A percentile compares a stretch with the other conserved stretches of the same genome.
These are phyloP conservation scores for Pseudogymnoascus sp. DNA, from an alignment of 2,329 filamentous ascomycete genomes.

Conservation along the genomic window DNA sequence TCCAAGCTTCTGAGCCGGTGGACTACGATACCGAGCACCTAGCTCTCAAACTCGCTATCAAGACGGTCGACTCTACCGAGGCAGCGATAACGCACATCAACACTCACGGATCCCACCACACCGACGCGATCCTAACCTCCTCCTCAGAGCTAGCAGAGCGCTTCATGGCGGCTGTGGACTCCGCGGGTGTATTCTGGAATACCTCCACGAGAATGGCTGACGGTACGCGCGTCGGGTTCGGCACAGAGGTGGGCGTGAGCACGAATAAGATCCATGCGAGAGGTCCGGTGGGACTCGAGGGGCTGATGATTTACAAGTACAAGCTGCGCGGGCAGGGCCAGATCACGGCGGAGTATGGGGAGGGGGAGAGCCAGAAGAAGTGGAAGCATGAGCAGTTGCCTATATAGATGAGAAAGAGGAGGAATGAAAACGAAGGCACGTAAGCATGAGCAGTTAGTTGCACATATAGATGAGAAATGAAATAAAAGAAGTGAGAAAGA, in stretches of 20 bases:
- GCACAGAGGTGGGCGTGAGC: conserved; percentile 95
- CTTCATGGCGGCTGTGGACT: conserved; percentile 81
- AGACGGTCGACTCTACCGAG: conserved; percentile 60
- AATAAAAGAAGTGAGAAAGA: background rate
- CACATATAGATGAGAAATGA: background rate
- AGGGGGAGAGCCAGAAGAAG: conserved; percentile 48
- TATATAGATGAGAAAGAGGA: conserved; percentile 14
- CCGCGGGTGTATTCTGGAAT: conserved; percentile 94
- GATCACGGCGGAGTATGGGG: conserved; percentile 65
- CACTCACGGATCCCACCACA: conserved; percentile 84
- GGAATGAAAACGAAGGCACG: too few species aligned
- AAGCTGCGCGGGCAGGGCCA: conserved; percentile 78
- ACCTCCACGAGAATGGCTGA: conserved; percentile 90
- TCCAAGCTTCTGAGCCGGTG: conserved; percentile 56
- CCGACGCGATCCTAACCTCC: conserved; percentile 77
- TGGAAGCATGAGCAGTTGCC: conserved; percentile 48
- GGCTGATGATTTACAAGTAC: conserved; percentile 96
- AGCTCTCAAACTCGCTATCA: conserved; percentile 73
- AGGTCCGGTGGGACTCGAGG: conserved; percentile 88
- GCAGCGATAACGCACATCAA: conserved; percentile 86
- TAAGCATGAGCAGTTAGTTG: too few species aligned
- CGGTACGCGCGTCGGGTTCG: conserved; percentile 94
- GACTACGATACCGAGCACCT: conserved; percentile 91
- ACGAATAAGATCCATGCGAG: conserved; percentile 97
- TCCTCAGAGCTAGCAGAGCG: conserved; percentile 58